These are phyloP conservation scores for Gyromitra esculenta DNA, from an alignment of 2,329 filamentous ascomycete genomes.

Conservation along the genomic window DNA sequence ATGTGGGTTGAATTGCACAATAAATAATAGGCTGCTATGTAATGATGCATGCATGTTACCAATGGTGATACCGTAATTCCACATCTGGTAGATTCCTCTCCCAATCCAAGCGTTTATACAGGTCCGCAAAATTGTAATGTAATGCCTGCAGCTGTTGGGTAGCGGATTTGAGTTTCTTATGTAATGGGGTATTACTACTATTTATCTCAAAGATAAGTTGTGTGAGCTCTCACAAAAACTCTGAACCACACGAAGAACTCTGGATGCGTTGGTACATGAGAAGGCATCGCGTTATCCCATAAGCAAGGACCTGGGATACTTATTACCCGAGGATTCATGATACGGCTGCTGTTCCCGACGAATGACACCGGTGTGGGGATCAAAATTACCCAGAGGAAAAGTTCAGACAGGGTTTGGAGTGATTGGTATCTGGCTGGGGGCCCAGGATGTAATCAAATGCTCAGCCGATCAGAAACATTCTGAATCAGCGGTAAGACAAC, in stretches of 20 bases:
- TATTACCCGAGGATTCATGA: constrained; percentile 10
- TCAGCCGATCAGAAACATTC: not conserved
- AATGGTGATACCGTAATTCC: constrained; percentile 12
- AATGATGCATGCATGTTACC: constrained; percentile 27
- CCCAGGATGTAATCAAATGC: not conserved
- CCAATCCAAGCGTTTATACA: not conserved
- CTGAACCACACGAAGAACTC: not conserved
- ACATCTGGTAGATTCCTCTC: constrained; percentile 4
- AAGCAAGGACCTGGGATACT: constrained; percentile 22
- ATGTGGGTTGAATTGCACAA: constrained; percentile 12
- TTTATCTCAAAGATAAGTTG: not conserved
- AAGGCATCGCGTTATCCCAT: not conserved
- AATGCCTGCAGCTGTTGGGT: not conserved
- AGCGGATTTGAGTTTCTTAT: not conserved
- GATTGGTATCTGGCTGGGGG: not conserved
- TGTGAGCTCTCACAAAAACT: constrained; percentile 29
- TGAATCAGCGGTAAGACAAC: not conserved
- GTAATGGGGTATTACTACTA: not conserved
- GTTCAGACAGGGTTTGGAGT: not conserved
- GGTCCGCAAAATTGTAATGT: not conserved
- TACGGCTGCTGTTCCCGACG: constrained; percentile 2
- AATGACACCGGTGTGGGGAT: not conserved
- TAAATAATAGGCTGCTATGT: constrained; percentile 7
- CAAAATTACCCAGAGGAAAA: not conserved
- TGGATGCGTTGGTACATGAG: not conserved